Evolutionary conservation across 2,329 filamentous ascomycete genomes (phyloP).

Genomic region (Fonsecaea multimorphosa): DNA sequence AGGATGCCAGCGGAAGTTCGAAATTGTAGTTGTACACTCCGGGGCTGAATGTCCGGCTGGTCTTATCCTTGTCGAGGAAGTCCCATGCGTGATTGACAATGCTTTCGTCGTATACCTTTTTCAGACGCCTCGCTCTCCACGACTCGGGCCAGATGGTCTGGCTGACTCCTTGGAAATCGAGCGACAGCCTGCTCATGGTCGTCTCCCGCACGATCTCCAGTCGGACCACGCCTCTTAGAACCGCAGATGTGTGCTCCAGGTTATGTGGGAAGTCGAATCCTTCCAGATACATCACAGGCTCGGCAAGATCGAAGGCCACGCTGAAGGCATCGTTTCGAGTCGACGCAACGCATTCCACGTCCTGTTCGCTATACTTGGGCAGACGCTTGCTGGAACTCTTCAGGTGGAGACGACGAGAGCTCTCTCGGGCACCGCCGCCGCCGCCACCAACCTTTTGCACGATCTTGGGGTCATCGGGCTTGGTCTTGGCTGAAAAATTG

Average conservation of each 20-base stretch:
- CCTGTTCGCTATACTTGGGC: not conserved
- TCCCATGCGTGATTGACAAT: slow-evolving; percentile 18
- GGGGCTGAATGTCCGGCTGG: slow-evolving; percentile 7
- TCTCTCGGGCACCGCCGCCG: not conserved
- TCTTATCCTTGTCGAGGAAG: slow-evolving; percentile 3
- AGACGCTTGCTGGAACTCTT: not conserved
- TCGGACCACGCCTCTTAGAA: slow-evolving; percentile 12
- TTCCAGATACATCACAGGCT: slow-evolving; percentile 18
- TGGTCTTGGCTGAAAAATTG: slow-evolving; percentile 9
- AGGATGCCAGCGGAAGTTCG: slow-evolving; percentile 13
- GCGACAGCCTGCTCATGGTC: not conserved
- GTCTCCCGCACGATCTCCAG: slow-evolving; percentile 5
- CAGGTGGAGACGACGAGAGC: not conserved
- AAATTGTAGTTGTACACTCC: slow-evolving; percentile 14
- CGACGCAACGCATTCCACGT: not conserved
- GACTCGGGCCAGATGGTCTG: slow-evolving; percentile 20
- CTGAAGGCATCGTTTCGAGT: slow-evolving; percentile 7
- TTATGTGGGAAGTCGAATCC: slow-evolving; percentile 21
- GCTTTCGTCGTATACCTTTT: slow-evolving; percentile 13
- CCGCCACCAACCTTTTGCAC: not conserved
- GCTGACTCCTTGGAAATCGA: slow-evolving; percentile 10
- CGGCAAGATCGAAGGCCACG: slow-evolving; percentile 14
- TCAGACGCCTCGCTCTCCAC: slow-evolving; percentile 12
- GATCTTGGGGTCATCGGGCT: not conserved
- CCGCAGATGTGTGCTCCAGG: slow-evolving; percentile 13